phyloP scores from a whole-genome alignment of 1,139 yeast genomes.

The Candida sanyaensis region DNA sequence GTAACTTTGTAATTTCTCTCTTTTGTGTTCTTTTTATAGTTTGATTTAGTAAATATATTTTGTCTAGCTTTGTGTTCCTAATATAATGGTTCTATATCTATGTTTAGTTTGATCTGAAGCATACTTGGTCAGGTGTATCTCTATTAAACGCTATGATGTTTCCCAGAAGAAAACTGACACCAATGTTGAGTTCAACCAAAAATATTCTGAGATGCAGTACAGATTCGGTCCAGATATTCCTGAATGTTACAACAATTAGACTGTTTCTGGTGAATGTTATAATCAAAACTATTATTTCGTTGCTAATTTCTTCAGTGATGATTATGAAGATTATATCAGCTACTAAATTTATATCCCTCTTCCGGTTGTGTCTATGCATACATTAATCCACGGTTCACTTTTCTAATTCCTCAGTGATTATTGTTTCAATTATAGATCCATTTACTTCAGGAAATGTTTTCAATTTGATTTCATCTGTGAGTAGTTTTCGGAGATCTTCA shows the following conservation, averaged over 20 bases:
- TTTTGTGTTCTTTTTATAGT: too few species aligned
- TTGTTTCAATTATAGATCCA: conserved; percentile 9
- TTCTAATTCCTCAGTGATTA: conserved; percentile 12
- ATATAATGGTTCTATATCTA: too few species aligned
- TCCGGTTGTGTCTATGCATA: background rate
- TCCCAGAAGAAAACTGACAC: conserved; percentile 32
- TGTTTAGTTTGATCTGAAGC: conserved; percentile 44
- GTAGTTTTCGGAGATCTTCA: conserved; percentile 3
- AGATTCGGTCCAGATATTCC: conserved; percentile 56
- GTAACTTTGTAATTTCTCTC: too few species aligned
- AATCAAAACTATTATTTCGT: conserved; percentile 42
- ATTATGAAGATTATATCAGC: conserved; percentile 12
- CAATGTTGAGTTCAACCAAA: conserved; percentile 44
- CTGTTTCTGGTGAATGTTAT: conserved; percentile 11
- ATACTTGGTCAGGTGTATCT: conserved; percentile 49
- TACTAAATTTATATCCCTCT: background rate
- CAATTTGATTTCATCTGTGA: conserved; percentile 6
- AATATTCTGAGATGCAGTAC: conserved; percentile 47
- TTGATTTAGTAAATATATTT: too few species aligned
- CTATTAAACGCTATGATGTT: conserved; percentile 55
- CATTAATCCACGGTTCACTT: background rate
- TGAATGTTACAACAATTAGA: conserved; percentile 38
- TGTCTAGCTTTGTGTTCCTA: too few species aligned
- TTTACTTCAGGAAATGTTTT: conserved; percentile 5
- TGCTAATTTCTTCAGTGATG: conserved; percentile 14